phyloP scores from a whole-genome alignment of 1,284 basidiomycete species.

The Rugosomyces carneus region DNA sequence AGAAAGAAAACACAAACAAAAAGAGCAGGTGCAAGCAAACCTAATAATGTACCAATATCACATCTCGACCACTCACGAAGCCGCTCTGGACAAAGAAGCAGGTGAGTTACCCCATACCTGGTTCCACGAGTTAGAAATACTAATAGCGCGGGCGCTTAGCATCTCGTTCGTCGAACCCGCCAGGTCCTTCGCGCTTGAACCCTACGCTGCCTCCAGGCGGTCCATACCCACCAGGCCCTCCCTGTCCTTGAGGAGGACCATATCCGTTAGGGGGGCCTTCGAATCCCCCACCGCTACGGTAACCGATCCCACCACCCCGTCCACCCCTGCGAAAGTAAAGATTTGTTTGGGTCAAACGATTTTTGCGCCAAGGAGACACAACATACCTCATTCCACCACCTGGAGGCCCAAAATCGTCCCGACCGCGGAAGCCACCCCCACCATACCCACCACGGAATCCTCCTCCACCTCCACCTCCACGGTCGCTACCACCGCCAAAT shows the following conservation, averaged over 20 bases:
- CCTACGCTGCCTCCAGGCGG: constrained; percentile 41
- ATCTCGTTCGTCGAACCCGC: constrained; percentile 76
- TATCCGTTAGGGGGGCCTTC: constrained; percentile 51
- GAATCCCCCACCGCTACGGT: constrained; percentile 42
- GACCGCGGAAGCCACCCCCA: constrained; percentile 24
- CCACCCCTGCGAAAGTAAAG: constrained; percentile 44
- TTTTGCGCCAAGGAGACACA: background rate
- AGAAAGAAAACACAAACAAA: background rate
- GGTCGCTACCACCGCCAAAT: constrained; percentile 29
- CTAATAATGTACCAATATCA: constrained; percentile 7
- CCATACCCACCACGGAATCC: constrained; percentile 24
- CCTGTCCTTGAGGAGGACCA: constrained; percentile 42
- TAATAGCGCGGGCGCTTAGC: constrained; percentile 77
- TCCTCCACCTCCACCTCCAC: constrained; percentile 24
- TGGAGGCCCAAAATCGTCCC: constrained; percentile 22
- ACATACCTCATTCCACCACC: constrained; percentile 48
- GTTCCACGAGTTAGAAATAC: constrained; percentile 11
- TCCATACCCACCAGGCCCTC: constrained; percentile 44
- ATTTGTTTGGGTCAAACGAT: background rate
- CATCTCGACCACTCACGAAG: constrained; percentile 3
- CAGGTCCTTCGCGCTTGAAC: constrained; percentile 64
- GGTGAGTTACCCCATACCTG: background rate
- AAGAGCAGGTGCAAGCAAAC: constrained; percentile 2
- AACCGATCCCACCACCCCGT: constrained; percentile 69
- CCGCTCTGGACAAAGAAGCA: constrained; percentile 1